phyloP scores from a whole-genome alignment of 352 stramenopile genomes.

The Globisporangium solare region DNA sequence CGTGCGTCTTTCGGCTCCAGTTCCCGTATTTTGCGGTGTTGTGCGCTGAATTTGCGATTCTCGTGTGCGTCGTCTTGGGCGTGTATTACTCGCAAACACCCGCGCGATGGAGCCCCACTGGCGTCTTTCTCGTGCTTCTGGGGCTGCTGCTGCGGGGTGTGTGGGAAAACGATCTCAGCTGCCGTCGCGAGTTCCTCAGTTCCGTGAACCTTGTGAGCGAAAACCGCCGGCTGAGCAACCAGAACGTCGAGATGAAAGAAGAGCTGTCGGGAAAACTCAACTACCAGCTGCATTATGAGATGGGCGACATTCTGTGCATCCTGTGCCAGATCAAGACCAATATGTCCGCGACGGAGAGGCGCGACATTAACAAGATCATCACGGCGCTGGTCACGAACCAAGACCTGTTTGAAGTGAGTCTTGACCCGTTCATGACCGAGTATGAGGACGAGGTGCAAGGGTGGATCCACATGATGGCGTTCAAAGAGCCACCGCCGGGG shows the following conservation, averaged over 20 bases:
- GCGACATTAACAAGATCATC: constrained; percentile 69
- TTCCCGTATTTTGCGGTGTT: constrained; percentile 46
- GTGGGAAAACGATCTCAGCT: constrained; percentile 40
- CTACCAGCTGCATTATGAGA: constrained; percentile 69
- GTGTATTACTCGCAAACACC: constrained; percentile 17
- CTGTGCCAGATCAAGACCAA: constrained; percentile 69
- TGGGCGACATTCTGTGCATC: constrained; percentile 68
- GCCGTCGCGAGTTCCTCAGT: constrained; percentile 44
- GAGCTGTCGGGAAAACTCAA: constrained; percentile 55
- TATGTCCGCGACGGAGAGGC: constrained; percentile 37
- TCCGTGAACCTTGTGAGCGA: constrained; percentile 52
- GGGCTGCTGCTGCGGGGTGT: constrained; percentile 30
- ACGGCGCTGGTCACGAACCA: constrained; percentile 61
- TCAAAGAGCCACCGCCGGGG: constrained; percentile 24
- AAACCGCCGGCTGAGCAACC: constrained; percentile 51
- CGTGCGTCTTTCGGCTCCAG: constrained; percentile 45
- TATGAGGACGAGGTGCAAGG: constrained; percentile 67
- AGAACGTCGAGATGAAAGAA: constrained; percentile 67
- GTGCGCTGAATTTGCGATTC: constrained; percentile 28
- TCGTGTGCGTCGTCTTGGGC: constrained; percentile 26
- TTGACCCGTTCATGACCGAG: constrained; percentile 48
- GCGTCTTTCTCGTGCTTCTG: constrained; percentile 31
- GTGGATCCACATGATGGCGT: constrained; percentile 73
- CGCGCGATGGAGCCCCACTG: constrained; percentile 24
- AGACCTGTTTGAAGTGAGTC: constrained; percentile 55